Conservation (phyloP, 2,329 filamentous ascomycete genomes). For the Diaporthe caulivora region DNA sequence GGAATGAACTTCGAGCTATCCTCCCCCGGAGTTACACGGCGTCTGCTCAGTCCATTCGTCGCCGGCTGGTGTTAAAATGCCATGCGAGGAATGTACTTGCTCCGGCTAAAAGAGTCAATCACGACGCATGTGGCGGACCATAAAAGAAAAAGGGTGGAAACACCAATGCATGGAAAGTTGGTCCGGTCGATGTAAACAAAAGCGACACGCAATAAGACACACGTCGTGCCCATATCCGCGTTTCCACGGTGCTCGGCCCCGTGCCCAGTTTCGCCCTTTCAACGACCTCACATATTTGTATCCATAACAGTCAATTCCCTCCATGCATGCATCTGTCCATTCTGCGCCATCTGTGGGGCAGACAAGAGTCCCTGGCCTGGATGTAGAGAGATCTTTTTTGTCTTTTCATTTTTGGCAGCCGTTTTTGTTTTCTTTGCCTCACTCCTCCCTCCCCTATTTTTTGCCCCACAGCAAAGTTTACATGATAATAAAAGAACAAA, state of each 20-base stretch:
- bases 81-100: not conserved
- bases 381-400: slow-evolving; percentile 17
- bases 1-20: not conserved
- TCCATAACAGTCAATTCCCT: not conserved
- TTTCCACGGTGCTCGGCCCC: not conserved
- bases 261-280: not conserved
- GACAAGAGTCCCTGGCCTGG: not conserved
- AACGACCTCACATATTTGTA: not conserved
- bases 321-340: not conserved
- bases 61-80: not conserved
- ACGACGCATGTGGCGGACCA: not conserved
- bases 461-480: not conserved
- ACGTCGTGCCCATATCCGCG: slow-evolving; percentile 13
- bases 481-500: not conserved
- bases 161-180: slow-evolving; percentile 1
- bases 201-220: slow-evolving; percentile 22
- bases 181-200: slow-evolving; percentile 24
- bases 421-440: slow-evolving; percentile 15
- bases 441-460: not conserved
- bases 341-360: not conserved
- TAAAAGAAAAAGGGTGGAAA: not conserved
- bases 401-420: not conserved
- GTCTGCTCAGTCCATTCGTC: not conserved
- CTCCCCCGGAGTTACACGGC: not conserved
- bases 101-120: not conserved